A percentile compares a stretch with the other conserved stretches of the same genome.
phyloP scores from a whole-genome alignment of 176 grass and related monocot species.

The Saccharum spontaneum region DNA sequence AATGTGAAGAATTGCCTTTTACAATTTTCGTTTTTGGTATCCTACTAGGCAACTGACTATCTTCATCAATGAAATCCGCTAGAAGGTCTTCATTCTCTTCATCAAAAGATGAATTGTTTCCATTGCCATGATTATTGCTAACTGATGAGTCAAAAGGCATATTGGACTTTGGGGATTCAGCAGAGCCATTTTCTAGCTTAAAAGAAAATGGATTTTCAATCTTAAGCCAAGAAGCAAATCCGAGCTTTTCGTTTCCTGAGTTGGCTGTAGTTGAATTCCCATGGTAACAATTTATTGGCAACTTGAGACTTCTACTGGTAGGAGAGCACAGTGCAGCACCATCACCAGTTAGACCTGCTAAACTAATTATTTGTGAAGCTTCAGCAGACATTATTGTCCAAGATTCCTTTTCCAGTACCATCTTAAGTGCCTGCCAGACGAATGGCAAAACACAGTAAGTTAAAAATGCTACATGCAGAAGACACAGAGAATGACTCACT shows the following conservation, averaged over 20 bases:
- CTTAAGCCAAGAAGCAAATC: conserved; percentile 77
- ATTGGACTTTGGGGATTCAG: conserved; percentile 68
- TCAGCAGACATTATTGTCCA: conserved; percentile 87
- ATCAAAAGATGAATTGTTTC: conserved; percentile 59
- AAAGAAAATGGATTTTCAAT: conserved; percentile 76
- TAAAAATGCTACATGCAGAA: conserved; percentile 28
- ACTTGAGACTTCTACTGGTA: conserved; percentile 43
- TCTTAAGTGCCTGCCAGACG: conserved; percentile 78
- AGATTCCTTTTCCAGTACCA: conserved; percentile 96
- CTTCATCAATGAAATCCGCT: conserved; percentile 99
- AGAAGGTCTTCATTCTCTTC: conserved; percentile 99
- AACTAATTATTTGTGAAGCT: conserved; percentile 75
- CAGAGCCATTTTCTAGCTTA: conserved; percentile 62
- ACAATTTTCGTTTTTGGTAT: conserved; percentile 66
- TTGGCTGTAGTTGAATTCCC: conserved; percentile 41
- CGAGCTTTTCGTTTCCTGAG: conserved; percentile 53
- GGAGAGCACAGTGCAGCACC: conserved; percentile 75
- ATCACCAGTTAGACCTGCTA: conserved; percentile 94
- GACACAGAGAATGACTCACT: background rate
- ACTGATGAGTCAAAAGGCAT: conserved; percentile 41
- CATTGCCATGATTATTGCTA: conserved; percentile 49
- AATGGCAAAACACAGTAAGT: conserved; percentile 21
- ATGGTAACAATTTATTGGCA: conserved; percentile 49
- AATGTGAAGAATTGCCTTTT: conserved; percentile 57
- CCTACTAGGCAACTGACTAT: conserved; percentile 96